These are phyloP conservation scores for Acanthamoeba healyi DNA, from an alignment of 208 protist genomes.

Conservation along the genomic window DNA sequence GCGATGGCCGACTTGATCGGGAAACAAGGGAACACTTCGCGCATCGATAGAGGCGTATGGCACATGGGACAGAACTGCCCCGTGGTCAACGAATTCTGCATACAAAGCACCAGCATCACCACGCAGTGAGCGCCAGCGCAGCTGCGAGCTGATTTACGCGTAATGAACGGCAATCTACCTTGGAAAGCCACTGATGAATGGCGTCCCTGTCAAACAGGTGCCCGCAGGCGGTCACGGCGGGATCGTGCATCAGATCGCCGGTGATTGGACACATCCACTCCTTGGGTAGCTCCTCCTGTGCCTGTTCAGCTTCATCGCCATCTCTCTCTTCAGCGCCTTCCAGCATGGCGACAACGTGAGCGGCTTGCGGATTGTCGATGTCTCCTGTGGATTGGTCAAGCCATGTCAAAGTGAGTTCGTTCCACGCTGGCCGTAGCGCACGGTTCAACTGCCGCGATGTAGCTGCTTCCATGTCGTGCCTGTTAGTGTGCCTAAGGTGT, in stretches of 20 bases:
- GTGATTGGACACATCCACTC: slow-evolving; percentile 41
- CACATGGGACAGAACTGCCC: slow-evolving; percentile 9
- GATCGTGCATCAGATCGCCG: neutral
- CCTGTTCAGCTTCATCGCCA: neutral
- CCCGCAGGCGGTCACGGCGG: neutral
- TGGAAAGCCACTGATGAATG: neutral
- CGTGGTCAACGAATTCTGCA: neutral
- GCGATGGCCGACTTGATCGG: slow-evolving; percentile 38
- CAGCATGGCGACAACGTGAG: no score
- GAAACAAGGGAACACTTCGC: slow-evolving; percentile 6
- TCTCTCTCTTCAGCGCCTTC: neutral
- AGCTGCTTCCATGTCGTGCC: slow-evolving; percentile 1
- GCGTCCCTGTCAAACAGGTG: neutral
- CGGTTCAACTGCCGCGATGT: neutral
- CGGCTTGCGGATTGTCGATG: no score
- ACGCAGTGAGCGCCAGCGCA: no score
- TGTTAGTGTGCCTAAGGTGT: neutral
- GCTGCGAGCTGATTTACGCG: no score
- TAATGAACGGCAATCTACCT: neutral
- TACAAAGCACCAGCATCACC: neutral
- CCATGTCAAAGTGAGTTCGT: neutral
- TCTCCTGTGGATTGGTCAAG: no score
- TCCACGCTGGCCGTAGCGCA: neutral
- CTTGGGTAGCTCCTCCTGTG: neutral
- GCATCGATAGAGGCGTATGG: neutral